Conservation (phyloP, 805 yeast genomes). For the Hanseniaspora valbyensis region DNA sequence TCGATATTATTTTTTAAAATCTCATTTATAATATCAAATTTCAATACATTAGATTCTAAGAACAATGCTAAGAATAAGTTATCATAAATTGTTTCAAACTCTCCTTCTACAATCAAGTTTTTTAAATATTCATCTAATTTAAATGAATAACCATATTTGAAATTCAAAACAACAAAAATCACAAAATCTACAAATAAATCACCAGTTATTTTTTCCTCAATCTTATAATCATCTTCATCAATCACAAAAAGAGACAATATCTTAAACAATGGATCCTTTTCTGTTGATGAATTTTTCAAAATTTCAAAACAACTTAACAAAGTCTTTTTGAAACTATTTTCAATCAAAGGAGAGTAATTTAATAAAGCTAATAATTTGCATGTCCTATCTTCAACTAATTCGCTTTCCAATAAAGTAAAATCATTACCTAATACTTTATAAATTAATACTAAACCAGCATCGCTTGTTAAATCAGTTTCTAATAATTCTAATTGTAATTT, state of each 20-base stretch:
- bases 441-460: not conserved
- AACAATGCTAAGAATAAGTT: slow-evolving; percentile 39
- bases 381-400: not conserved
- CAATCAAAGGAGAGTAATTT: not conserved
- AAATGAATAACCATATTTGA: not conserved
- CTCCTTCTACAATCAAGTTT: not conserved
- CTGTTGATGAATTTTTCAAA: not conserved
- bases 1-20: slow-evolving; percentile 21
- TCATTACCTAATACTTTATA: slow-evolving; percentile 9
- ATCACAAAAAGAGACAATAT: not conserved
- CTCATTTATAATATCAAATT: slow-evolving; percentile 26
- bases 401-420: not conserved
- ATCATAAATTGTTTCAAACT: slow-evolving; percentile 28
- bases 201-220: not conserved
- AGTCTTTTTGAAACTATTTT: not conserved
- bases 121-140: not conserved
- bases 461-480: not conserved
- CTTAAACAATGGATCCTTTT: not conserved
- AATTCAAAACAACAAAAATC: not conserved
- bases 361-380: not conserved
- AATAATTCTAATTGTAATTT: not conserved
- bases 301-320: not conserved
- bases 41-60: slow-evolving; percentile 27
- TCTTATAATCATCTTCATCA: not conserved
- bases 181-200: not conserved